Evolutionary conservation across 768 basidiomycete species (phyloP).

Genomic region (Russula griseocarnosa): DNA sequence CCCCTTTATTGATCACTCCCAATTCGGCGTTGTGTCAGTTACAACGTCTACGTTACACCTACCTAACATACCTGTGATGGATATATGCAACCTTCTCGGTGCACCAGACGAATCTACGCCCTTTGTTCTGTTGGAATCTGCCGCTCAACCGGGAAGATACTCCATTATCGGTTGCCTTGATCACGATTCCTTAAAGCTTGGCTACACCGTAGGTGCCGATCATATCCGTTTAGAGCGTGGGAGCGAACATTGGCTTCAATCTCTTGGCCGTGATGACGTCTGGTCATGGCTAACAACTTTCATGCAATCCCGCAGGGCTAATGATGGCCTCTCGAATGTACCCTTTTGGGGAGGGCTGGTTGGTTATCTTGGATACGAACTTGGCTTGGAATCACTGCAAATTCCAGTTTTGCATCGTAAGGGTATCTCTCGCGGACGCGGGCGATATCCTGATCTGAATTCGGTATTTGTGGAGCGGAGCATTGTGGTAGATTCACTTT

Average conservation of each 20-base stretch:
- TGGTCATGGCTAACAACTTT: slow-evolving; percentile 76
- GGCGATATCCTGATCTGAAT: slow-evolving; percentile 64
- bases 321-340: slow-evolving; percentile 46
- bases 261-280: slow-evolving; percentile 50
- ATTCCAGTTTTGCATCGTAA: slow-evolving; percentile 39
- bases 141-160: slow-evolving; percentile 67
- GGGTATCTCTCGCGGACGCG: slow-evolving; percentile 28
- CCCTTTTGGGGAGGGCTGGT: slow-evolving; percentile 86
- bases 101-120: slow-evolving; percentile 54
- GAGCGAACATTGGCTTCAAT: slow-evolving; percentile 36
- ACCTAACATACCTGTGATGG: slow-evolving; percentile 41
- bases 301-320: slow-evolving; percentile 51
- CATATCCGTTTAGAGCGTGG: slow-evolving; percentile 46
- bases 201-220: slow-evolving; percentile 49
- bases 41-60: slow-evolving; percentile 38
- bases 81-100: slow-evolving; percentile 60
- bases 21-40: slow-evolving; percentile 6
- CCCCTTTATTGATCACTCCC: slow-evolving; percentile 31
- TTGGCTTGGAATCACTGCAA: slow-evolving; percentile 57
- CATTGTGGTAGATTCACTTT: slow-evolving; percentile 57
- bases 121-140: slow-evolving; percentile 73
- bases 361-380: slow-evolving; percentile 75
- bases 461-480: slow-evolving; percentile 76
- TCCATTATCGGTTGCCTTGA: slow-evolving; percentile 66
- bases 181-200: slow-evolving; percentile 52